phyloP scores from a whole-genome alignment of 805 yeast genomes.

The Vanderwaltozyma tropicalis region DNA sequence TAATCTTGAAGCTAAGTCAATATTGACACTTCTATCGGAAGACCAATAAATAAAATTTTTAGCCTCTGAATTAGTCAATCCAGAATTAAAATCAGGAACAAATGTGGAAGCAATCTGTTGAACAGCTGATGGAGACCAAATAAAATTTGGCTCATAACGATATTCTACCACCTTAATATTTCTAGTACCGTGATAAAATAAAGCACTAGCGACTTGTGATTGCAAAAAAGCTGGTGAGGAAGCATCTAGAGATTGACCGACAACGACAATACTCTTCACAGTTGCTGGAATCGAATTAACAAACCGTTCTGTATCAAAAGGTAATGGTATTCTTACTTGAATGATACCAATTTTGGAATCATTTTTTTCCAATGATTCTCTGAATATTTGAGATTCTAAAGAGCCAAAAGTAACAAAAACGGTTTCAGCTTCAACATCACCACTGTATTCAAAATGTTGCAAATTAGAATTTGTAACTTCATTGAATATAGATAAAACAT shows the following conservation, averaged over 20 bases:
- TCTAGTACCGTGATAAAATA: constrained; percentile 37
- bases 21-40: constrained; percentile 48
- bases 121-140: constrained; percentile 47
- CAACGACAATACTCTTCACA: constrained; percentile 50
- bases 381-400: constrained; percentile 46
- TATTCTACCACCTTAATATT: constrained; percentile 40
- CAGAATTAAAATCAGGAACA: constrained; percentile 11
- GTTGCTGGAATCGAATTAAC: constrained; percentile 46
- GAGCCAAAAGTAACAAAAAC: constrained; percentile 82
- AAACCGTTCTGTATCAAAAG: constrained; percentile 61
- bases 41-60: constrained; percentile 48
- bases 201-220: constrained; percentile 63
- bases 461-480: constrained; percentile 17
- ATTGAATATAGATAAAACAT: constrained; percentile 21
- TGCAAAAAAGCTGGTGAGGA: constrained; percentile 39
- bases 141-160: constrained; percentile 40
- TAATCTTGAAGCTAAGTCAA: constrained; percentile 49
- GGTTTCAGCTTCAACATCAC: constrained; percentile 47
- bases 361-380: constrained; percentile 32
- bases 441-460: constrained; percentile 43
- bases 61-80: constrained; percentile 21
- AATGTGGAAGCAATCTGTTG: constrained; percentile 39
- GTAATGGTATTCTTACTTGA: constrained; percentile 67
- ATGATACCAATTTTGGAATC: constrained; percentile 49
- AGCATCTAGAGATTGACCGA: constrained; percentile 44